phyloP scores from a whole-genome alignment of 2,329 filamentous ascomycete genomes.

The Apiospora arundinis region DNA sequence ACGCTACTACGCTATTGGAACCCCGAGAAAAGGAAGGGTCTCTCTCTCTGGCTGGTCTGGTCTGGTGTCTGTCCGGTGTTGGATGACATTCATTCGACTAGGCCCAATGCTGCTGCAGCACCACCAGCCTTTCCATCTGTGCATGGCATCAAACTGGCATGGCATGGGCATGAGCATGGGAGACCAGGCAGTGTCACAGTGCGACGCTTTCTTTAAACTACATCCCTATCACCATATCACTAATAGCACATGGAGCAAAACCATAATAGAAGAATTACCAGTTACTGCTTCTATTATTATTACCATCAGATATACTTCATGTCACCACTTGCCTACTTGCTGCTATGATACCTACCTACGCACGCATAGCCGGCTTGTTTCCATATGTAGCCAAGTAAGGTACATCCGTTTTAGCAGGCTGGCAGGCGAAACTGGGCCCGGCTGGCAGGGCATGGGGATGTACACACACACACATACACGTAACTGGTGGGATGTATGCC shows the following conservation, averaged over 20 bases:
- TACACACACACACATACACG: background rate
- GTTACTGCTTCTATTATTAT: background rate
- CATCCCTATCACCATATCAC: background rate
- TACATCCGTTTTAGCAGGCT: conserved; percentile 1
- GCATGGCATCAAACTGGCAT: conserved; percentile 19
- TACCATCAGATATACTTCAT: too few species aligned
- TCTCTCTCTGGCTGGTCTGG: conserved; percentile 1
- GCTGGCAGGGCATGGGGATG: background rate
- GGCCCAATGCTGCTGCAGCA: conserved; percentile 16
- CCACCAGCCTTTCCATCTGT: conserved; percentile 14
- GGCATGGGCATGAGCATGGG: conserved; percentile 12
- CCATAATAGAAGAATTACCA: background rate
- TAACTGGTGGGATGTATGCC: background rate
- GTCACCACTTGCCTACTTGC: too few species aligned
- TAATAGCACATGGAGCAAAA: conserved; percentile 11
- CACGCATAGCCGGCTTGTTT: conserved; percentile 11
- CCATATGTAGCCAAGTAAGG: background rate
- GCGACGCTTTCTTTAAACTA: background rate
- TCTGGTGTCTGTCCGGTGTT: conserved; percentile 11
- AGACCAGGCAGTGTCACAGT: conserved; percentile 14
- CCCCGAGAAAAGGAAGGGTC: conserved; percentile 13
- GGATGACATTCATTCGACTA: conserved; percentile 16
- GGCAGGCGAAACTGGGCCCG: background rate
- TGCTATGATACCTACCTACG: conserved; percentile 1
- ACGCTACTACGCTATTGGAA: conserved; percentile 7